A percentile compares a stretch with the other conserved stretches of the same genome.
Conservation (phyloP, 2,329 filamentous ascomycete species). For the Fusarium chlamydosporum region DNA sequence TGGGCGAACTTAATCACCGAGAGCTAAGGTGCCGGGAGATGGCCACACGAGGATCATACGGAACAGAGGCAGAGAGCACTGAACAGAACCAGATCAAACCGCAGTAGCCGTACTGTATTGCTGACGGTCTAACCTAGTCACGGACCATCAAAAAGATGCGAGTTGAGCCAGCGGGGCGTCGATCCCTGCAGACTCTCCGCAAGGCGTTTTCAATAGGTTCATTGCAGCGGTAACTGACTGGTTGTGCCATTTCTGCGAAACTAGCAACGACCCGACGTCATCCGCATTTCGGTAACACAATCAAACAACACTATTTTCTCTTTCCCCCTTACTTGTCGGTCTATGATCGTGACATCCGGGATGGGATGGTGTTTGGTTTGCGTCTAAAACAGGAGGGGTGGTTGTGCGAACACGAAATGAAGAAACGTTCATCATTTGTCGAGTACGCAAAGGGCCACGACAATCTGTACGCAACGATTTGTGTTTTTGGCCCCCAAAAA, state of each 20-base stretch:
- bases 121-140: constrained; percentile 37
- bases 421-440: constrained; percentile 19
- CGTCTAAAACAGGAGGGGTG: constrained; percentile 12
- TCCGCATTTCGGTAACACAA: constrained; percentile 15
- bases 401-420: constrained; percentile 21
- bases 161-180: constrained; percentile 21
- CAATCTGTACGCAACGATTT: constrained; percentile 42
- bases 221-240: constrained; percentile 43
- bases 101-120: constrained; percentile 16
- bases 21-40: constrained; percentile 15
- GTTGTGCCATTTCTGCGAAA: constrained; percentile 41
- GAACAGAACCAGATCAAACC: constrained; percentile 9
- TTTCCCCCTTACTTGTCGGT: constrained; percentile 28
- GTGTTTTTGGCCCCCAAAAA: constrained; percentile 29
- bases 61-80: constrained; percentile 14
- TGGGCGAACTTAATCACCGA: constrained; percentile 12
- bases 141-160: constrained; percentile 32
- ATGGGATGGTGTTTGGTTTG: not conserved
- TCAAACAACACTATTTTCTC: constrained; percentile 35
- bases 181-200: constrained; percentile 48
- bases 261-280: constrained; percentile 40
- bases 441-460: constrained; percentile 41
- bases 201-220: constrained; percentile 55
- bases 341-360: constrained; percentile 23
- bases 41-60: constrained; percentile 36